phyloP scores from a whole-genome alignment of 306 rosid genomes.

The Lathyrus sativus region DNA sequence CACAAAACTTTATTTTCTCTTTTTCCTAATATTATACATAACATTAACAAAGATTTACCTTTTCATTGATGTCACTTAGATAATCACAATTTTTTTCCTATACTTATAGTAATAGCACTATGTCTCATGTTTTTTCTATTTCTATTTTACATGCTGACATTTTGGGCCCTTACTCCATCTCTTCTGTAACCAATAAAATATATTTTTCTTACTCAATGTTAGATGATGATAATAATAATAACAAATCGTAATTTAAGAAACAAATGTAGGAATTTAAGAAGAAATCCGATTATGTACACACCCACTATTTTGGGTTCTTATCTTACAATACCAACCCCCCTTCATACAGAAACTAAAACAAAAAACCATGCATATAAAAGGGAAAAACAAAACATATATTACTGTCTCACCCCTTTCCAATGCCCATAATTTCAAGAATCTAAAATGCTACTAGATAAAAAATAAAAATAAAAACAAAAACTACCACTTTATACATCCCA shows the following conservation, averaged over 20 bases:
- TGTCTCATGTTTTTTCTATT: too few species aligned
- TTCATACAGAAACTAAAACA: constrained; percentile 49
- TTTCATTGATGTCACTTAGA: too few species aligned
- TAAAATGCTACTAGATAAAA: constrained; percentile 38
- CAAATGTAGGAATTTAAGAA: constrained; percentile 32
- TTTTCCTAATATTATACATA: too few species aligned
- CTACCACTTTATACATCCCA: constrained; percentile 52
- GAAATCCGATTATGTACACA: constrained; percentile 47
- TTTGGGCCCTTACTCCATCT: too few species aligned
- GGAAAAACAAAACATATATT: background rate
- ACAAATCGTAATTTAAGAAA: background rate
- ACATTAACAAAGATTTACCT: too few species aligned
- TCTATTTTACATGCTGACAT: too few species aligned
- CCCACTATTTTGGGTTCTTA: constrained; percentile 50
- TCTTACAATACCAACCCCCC: constrained; percentile 53
- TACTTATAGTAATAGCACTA: too few species aligned
- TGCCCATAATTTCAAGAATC: constrained; percentile 41
- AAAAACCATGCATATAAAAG: constrained; percentile 21
- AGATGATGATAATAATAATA: too few species aligned
- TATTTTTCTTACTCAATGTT: too few species aligned
- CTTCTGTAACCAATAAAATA: too few species aligned
- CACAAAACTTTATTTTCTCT: too few species aligned
- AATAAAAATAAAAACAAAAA: constrained; percentile 23
- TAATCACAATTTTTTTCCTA: too few species aligned
- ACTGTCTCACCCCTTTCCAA: background rate